Evolutionary conservation across 108 stramenopile genomes (phyloP).

Genomic region (Epithemia pelagica): DNA sequence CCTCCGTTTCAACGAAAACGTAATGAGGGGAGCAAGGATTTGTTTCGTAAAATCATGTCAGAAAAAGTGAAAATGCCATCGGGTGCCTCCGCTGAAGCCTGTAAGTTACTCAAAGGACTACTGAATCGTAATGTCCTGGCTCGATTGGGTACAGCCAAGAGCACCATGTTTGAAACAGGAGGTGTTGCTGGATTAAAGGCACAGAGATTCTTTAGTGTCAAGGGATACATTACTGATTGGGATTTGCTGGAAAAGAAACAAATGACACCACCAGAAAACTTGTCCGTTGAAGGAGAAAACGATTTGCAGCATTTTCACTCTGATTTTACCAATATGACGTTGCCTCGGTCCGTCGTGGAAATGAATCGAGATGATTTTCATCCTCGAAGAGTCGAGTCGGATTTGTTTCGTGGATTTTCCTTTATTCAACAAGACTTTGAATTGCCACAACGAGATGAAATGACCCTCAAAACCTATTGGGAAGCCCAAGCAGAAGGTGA

Average conservation of each 20-base stretch:
- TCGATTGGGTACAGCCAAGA: slow-evolving; percentile 81
- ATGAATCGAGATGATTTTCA: slow-evolving; percentile 43
- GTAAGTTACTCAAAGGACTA: slow-evolving; percentile 85
- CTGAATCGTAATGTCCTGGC: slow-evolving; percentile 85
- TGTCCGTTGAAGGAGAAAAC: slow-evolving; percentile 62
- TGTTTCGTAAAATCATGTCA: slow-evolving; percentile 93
- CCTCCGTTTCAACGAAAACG: slow-evolving; percentile 88
- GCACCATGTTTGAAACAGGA: slow-evolving; percentile 97
- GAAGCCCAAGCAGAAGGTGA: slow-evolving; percentile 58
- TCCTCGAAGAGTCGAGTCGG: slow-evolving; percentile 53
- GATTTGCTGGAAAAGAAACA: slow-evolving; percentile 69
- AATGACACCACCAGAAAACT: slow-evolving; percentile 62
- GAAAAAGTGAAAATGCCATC: slow-evolving; percentile 89
- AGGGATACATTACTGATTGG: slow-evolving; percentile 72
- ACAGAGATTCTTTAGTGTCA: slow-evolving; percentile 69
- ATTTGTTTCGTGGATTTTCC: slow-evolving; percentile 80
- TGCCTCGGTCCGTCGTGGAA: slow-evolving; percentile 74
- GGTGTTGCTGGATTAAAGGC: slow-evolving; percentile 91
- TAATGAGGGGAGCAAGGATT: slow-evolving; percentile 73
- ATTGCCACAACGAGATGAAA: slow-evolving; percentile 50
- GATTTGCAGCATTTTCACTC: slow-evolving; percentile 84
- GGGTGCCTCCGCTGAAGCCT: slow-evolving; percentile 71
- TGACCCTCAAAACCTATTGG: slow-evolving; percentile 75
- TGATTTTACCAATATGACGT: slow-evolving; percentile 76
- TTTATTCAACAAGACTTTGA: slow-evolving; percentile 76